Evolutionary conservation across 2,329 filamentous ascomycete species (phyloP), one percentile per base, ranked within the genome.

Genomic region (Fusarium piperis): DNA sequence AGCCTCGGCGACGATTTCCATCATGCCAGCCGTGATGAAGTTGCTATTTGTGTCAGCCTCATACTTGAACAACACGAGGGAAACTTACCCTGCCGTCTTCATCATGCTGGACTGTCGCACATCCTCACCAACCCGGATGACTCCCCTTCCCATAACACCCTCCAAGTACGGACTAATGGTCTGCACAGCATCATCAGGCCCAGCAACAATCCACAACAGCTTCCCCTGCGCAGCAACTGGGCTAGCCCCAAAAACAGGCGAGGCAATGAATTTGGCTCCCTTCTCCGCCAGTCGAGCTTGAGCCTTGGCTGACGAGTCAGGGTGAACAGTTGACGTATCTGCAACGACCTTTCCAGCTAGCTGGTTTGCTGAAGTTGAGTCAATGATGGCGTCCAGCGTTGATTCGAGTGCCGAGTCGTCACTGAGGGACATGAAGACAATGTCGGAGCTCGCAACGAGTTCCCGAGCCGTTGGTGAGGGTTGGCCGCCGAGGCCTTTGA

Each of bases 261-360:
- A 79, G 0, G 85, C 81, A 30, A 87, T 74, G 53, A 86, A 86
- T 4, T 65, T 59, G 3, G 79, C 82, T 0, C 78, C 78, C 12
- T 64, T 70, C 6, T 65, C 71, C 0, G 62, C 55, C 0, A 87
- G 70, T 1, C 74, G 75, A 1, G 62, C 53, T 1, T 80, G 65
- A 1, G 79, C 76, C 7, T 68, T 65, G 1, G 74, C 68, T 0
- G 84, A 82, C 0, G 84, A 84, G 8, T 80, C 75, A 0, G 86
- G 85, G 59, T 86, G 84, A 2, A 87, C 82, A 0, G 86, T 88
- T 0, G 85, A 86, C 0, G 85, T 86, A 64, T 88, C 86, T 18
- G 85, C 78, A 10, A 87, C 68, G 13, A 83, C 78, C 68, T 87
- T 88, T n/a, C 76, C 77, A 4, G 63, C 13, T 3, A 82, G 39